phyloP scores from a whole-genome alignment of 352 stramenopile species.

The Phytophthora sojae region DNA sequence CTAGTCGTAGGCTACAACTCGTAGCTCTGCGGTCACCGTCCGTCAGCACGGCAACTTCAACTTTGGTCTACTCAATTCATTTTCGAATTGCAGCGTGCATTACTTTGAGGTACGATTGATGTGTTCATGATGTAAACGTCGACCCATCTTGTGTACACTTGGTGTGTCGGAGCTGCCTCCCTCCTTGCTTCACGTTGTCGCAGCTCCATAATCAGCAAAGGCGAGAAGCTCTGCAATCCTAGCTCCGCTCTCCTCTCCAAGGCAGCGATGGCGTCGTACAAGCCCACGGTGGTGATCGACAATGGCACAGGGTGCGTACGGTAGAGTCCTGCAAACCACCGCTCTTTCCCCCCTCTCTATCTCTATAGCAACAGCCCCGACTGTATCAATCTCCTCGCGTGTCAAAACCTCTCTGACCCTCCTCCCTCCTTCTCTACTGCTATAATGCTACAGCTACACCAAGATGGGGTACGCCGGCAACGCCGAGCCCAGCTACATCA shows the following conservation, averaged over 20 bases:
- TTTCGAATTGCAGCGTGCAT: slow-evolving; percentile 3
- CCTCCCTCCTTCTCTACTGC: not conserved
- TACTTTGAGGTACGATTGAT: slow-evolving; percentile 12
- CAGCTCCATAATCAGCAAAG: slow-evolving; percentile 39
- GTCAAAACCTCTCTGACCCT: not conserved
- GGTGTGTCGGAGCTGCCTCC: slow-evolving; percentile 1
- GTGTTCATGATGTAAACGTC: not conserved
- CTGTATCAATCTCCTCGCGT: not conserved
- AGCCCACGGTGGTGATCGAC: slow-evolving; percentile 96
- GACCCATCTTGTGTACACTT: not conserved
- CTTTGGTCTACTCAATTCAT: not conserved
- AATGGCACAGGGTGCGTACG: slow-evolving; percentile 94
- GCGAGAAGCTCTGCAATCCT: slow-evolving; percentile 26
- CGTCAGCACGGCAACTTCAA: not conserved
- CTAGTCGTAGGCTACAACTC: too few relatives aligned
- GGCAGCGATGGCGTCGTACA: slow-evolving; percentile 70
- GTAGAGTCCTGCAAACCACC: too few relatives aligned
- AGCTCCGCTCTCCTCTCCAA: slow-evolving; percentile 1
- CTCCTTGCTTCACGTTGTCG: slow-evolving; percentile 1
- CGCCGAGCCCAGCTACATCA: slow-evolving; percentile 95
- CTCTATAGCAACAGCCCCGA: not conserved
- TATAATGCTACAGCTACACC: slow-evolving; percentile 83
- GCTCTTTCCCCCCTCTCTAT: not conserved
- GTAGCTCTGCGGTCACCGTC: too few relatives aligned
- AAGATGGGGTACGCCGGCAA: slow-evolving; percentile 97